Conservation (phyloP, 2,329 filamentous ascomycete species). For the Neobulgaria alba region DNA sequence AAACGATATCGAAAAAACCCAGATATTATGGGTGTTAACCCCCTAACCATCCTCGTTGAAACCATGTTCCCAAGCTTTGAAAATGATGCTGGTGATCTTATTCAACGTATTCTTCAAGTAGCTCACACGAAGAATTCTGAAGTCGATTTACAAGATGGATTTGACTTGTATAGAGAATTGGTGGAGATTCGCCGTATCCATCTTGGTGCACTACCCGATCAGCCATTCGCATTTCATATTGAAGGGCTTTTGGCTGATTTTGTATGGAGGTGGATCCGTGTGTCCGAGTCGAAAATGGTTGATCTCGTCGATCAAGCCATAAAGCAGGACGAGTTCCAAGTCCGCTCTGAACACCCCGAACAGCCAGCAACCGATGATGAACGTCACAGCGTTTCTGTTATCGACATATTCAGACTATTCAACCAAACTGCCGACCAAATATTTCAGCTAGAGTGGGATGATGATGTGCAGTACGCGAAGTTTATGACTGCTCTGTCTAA, state of each 20-base stretch:
- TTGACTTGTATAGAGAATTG: slow-evolving; percentile 84
- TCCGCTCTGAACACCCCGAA: slow-evolving; percentile 56
- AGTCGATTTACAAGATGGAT: slow-evolving; percentile 83
- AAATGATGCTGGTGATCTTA: slow-evolving; percentile 76
- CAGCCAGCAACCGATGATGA: slow-evolving; percentile 66
- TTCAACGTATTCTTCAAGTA: slow-evolving; percentile 69
- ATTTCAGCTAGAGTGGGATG: slow-evolving; percentile 79
- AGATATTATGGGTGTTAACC: slow-evolving; percentile 69
- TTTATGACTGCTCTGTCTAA: slow-evolving; percentile 95
- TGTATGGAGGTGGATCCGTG: slow-evolving; percentile 89
- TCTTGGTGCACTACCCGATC: slow-evolving; percentile 59
- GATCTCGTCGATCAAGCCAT: slow-evolving; percentile 85
- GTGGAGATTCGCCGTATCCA: slow-evolving; percentile 80
- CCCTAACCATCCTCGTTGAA: slow-evolving; percentile 63
- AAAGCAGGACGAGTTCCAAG: slow-evolving; percentile 79
- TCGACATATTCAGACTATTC: slow-evolving; percentile 91
- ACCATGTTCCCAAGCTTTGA: slow-evolving; percentile 87
- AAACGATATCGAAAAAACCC: slow-evolving; percentile 87
- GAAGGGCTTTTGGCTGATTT: slow-evolving; percentile 83
- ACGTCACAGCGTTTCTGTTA: slow-evolving; percentile 84
- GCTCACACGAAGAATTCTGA: slow-evolving; percentile 63
- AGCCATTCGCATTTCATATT: slow-evolving; percentile 77
- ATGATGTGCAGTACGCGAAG: slow-evolving; percentile 86
- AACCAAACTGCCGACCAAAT: slow-evolving; percentile 87
- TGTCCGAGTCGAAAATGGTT: slow-evolving; percentile 70